Conservation (phyloP, 495 filamentous ascomycete species). For the Penicillium salamii region DNA sequence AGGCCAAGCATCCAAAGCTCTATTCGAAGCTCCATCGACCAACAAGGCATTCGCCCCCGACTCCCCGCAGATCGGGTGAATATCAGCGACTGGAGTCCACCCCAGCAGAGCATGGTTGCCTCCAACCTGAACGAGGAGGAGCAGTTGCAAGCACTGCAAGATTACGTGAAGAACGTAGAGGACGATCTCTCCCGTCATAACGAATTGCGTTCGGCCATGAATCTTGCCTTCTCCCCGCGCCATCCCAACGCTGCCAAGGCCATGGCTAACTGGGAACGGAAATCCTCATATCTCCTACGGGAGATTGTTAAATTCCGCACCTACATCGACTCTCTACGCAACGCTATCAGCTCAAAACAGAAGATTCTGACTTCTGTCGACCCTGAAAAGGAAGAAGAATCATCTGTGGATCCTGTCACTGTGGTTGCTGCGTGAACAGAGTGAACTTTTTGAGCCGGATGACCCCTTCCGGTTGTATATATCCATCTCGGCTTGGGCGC, state of each 20-base stretch:
- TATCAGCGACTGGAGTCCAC: constrained; percentile 93
- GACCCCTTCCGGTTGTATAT: constrained; percentile 16
- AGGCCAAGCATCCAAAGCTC: constrained; percentile 69
- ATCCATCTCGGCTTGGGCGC: constrained; percentile 7
- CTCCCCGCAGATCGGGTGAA: constrained; percentile 83
- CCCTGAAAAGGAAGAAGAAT: constrained; percentile 2
- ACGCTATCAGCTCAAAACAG: constrained; percentile 56
- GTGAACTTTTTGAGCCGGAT: not conserved
- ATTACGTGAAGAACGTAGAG: constrained; percentile 83
- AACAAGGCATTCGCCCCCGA: constrained; percentile 58
- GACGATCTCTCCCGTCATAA: constrained; percentile 85
- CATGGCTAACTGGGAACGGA: constrained; percentile 95
- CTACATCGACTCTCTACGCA: constrained; percentile 78
- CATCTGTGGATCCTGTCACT: not conserved
- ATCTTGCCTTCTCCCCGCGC: constrained; percentile 83
- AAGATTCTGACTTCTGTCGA: constrained; percentile 43
- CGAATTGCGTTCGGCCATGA: constrained; percentile 77
- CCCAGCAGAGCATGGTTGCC: constrained; percentile 82
- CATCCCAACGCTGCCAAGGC: constrained; percentile 78
- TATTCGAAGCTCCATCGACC: constrained; percentile 68
- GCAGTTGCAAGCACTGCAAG: constrained; percentile 69
- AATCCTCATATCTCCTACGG: constrained; percentile 83
- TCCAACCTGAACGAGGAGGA: constrained; percentile 73
- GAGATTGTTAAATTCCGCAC: constrained; percentile 97
- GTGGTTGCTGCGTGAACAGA: not conserved